Conservation (phyloP, 2,329 filamentous ascomycete species). For the Elsinoe ampelina region DNA sequence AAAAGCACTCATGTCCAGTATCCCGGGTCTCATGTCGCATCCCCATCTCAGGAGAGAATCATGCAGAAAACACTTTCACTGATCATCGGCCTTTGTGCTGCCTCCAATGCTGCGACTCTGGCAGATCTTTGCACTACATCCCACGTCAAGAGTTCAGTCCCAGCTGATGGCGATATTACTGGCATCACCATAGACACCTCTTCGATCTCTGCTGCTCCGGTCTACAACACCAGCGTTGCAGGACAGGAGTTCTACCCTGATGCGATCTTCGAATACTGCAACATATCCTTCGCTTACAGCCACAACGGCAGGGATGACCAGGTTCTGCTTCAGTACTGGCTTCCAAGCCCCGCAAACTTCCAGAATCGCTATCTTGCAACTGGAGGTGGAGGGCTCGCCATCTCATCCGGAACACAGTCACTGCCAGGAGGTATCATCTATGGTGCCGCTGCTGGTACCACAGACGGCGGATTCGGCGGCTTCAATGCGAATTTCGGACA, state of each 20-base stretch:
- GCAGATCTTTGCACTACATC: constrained; percentile 17
- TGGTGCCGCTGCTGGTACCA: constrained; percentile 39
- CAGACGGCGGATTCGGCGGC: constrained; percentile 43
- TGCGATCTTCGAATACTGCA: constrained; percentile 22
- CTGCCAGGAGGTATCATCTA: constrained; percentile 34
- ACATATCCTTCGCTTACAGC: constrained; percentile 28
- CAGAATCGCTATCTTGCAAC: constrained; percentile 38
- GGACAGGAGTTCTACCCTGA: constrained; percentile 24
- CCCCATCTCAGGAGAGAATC: too few relatives aligned
- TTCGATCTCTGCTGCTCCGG: constrained; percentile 30
- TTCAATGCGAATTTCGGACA: constrained; percentile 35
- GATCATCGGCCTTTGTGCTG: background rate
- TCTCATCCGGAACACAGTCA: constrained; percentile 27
- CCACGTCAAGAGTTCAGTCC: constrained; percentile 15
- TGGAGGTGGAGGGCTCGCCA: constrained; percentile 30
- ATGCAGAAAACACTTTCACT: background rate
- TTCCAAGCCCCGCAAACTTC: constrained; percentile 35
- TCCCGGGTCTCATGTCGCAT: too few relatives aligned
- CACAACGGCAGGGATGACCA: constrained; percentile 31
- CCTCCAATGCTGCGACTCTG: constrained; percentile 13
- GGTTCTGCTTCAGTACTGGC: constrained; percentile 33
- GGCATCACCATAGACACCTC: constrained; percentile 33
- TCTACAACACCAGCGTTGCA: constrained; percentile 27
- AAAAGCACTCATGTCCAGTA: too few relatives aligned
- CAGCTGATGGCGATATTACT: constrained; percentile 15